Conservation (phyloP, 352 stramenopile species). For the Pythium scleroteichum region DNA sequence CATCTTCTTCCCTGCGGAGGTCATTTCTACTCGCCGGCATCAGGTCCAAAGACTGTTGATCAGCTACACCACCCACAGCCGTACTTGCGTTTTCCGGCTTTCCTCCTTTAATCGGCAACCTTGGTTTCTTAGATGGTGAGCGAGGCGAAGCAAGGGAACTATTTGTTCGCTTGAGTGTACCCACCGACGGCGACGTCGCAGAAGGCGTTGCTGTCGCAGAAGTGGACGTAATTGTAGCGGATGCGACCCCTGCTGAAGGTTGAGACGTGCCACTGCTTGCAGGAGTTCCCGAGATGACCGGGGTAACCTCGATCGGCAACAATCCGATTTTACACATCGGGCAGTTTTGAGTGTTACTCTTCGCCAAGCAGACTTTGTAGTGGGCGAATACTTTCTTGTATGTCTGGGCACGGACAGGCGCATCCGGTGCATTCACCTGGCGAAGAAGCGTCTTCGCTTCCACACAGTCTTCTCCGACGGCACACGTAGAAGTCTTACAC, state of each 20-base stretch:
- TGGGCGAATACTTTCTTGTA: conserved; percentile 86
- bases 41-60: conserved; percentile 41
- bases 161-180: conserved; percentile 52
- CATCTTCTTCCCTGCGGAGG: conserved; percentile 81
- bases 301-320: conserved; percentile 40
- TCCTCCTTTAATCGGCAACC: conserved; percentile 28
- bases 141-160: conserved; percentile 63
- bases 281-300: not conserved
- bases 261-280: not conserved
- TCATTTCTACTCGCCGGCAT: conserved; percentile 64
- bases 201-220: conserved; percentile 12
- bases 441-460: conserved; percentile 77
- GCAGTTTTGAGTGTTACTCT: conserved; percentile 79
- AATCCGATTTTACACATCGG: conserved; percentile 86
- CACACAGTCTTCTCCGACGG: conserved; percentile 70
- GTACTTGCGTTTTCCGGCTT: conserved; percentile 30
- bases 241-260: not conserved
- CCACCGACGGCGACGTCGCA: conserved; percentile 41
- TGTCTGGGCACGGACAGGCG: conserved; percentile 76
- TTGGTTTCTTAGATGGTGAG: conserved; percentile 77
- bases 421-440: conserved; percentile 70
- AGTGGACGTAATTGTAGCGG: conserved; percentile 36
- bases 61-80: conserved; percentile 15
- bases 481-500: conserved; percentile 58
- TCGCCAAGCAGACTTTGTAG: conserved; percentile 78